These are phyloP conservation scores for Colletotrichum sojae DNA, from an alignment of 2,329 filamentous ascomycete species.

Conservation along the genomic window DNA sequence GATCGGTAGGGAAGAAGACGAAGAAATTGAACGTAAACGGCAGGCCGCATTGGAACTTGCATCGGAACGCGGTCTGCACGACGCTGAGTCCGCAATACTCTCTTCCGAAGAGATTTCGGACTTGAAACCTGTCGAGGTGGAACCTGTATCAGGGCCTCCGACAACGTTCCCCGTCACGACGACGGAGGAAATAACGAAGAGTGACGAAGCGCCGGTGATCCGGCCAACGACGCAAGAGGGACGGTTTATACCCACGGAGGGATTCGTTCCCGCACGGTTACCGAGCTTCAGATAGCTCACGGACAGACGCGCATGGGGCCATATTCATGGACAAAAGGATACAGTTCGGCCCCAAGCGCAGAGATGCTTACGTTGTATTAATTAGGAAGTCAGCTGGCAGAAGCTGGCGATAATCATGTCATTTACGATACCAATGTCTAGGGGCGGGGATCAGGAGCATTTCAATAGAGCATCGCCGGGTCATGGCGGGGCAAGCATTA, in stretches of 20 bases:
- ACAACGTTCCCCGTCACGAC: background rate
- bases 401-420: slow-evolving; percentile 32
- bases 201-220: slow-evolving; percentile 28
- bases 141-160: slow-evolving; percentile 37
- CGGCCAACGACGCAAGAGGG: slow-evolving; percentile 17
- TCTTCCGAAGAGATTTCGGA: slow-evolving; percentile 50
- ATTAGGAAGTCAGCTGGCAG: slow-evolving; percentile 18
- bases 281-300: slow-evolving; percentile 64
- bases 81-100: slow-evolving; percentile 50
- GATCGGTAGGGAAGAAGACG: slow-evolving; percentile 66
- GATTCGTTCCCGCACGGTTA: slow-evolving; percentile 72
- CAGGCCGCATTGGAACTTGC: slow-evolving; percentile 67
- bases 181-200: slow-evolving; percentile 18
- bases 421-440: slow-evolving; percentile 40
- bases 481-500: background rate
- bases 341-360: slow-evolving; percentile 22
- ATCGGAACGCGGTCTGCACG: slow-evolving; percentile 61
- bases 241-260: slow-evolving; percentile 41
- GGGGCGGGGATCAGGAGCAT: slow-evolving; percentile 24
- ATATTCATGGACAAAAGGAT: slow-evolving; percentile 7
- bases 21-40: slow-evolving; percentile 66
- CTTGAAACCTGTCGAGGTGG: slow-evolving; percentile 44
- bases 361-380: slow-evolving; percentile 31
- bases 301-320: slow-evolving; percentile 20
- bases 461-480: slow-evolving; percentile 30